Base-by-base conservation (phyloP, 352 stramenopile species). In the Stephanocyclus meneghinianus region DNA sequence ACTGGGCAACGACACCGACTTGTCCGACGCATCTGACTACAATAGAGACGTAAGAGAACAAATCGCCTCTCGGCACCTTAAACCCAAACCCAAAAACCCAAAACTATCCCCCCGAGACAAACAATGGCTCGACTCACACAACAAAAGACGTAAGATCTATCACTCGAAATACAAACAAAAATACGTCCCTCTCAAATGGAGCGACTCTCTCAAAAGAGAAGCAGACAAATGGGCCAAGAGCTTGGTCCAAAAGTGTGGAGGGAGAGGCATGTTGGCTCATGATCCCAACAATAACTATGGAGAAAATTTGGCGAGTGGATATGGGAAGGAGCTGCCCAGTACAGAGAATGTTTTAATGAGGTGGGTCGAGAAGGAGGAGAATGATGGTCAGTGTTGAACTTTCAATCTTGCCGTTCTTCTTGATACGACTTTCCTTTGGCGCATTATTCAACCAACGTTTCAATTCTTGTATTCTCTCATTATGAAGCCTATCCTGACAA, bases 51-150 rank as follows among this genome's bases (percentile, higher is more conserved):
- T 16, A 21, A 0, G 5, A 53, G 5, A 16, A 16, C 45, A 21
- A 21, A 16, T 53, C 45, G 45, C 45, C 11, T 16, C 50, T 32
- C 15, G 50, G 37, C 50, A 59, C 3, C 50, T 59, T n/a, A 59
- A 59, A 59, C 50, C 50, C 10, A 32, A 13, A 18, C 47, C 51
- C 26, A 71, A 53, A 29, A 18, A 30, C n/a, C 61, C 50, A 18
- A 55, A 16, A 21, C 35, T 73, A 8, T 48, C 53, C 32, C 29
- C 56, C n/a, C 48, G 63, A 44, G 37, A 66, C 53, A 37, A 30
- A 30, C 18, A 55, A n/a, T 79, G 71, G 71, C 47, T 79, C n/a
- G 51, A 71, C 61, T 73, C 71, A 40, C 71, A 79, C 40, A 79
- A 79, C 53, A 73, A 55, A 11, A 62, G 71, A 42, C 61, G 71